A percentile compares a stretch with the other conserved stretches of the same genome.
Evolutionary conservation across 495 filamentous ascomycete genomes (phyloP).

Genomic region (Penicillium salamii): DNA sequence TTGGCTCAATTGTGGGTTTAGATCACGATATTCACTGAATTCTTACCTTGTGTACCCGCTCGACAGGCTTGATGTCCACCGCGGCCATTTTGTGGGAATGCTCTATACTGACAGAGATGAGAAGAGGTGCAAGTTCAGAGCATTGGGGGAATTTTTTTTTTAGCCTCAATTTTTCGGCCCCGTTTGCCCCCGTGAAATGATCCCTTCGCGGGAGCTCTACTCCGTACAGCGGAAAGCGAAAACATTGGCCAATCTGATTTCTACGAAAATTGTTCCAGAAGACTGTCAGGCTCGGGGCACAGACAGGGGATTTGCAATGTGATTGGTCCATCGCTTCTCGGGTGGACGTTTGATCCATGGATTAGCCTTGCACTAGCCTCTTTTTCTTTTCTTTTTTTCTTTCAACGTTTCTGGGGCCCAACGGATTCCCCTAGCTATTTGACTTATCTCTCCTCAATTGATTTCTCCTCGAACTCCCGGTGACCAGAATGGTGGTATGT

Average conservation of each 20-base stretch:
- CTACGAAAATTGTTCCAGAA: conserved; percentile 7
- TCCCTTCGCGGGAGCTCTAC: conserved; percentile 3
- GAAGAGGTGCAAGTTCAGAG: background rate
- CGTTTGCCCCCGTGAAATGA: conserved; percentile 4
- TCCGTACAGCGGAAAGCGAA: background rate
- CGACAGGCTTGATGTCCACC: conserved; percentile 2
- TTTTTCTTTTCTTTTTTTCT: background rate
- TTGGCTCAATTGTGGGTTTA: background rate
- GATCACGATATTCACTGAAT: background rate
- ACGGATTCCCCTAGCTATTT: background rate
- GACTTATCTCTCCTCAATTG: background rate
- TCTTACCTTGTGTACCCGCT: conserved; percentile 1
- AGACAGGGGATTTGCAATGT: background rate
- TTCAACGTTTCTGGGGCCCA: conserved; percentile 8
- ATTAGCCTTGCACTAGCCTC: conserved; percentile 2
- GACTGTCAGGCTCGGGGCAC: conserved; percentile 5
- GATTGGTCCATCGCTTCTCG: background rate
- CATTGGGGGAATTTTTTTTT: background rate
- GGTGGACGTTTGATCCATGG: conserved; percentile 4
- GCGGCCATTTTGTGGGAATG: background rate
- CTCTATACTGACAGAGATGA: background rate
- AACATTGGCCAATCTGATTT: conserved; percentile 1
- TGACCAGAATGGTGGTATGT: no score
- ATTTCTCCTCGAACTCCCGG: no score
- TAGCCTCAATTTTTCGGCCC: background rate